These are phyloP conservation scores for Hondaea fermentalgiana DNA, from an alignment of 108 stramenopile genomes.

Conservation along the genomic window DNA sequence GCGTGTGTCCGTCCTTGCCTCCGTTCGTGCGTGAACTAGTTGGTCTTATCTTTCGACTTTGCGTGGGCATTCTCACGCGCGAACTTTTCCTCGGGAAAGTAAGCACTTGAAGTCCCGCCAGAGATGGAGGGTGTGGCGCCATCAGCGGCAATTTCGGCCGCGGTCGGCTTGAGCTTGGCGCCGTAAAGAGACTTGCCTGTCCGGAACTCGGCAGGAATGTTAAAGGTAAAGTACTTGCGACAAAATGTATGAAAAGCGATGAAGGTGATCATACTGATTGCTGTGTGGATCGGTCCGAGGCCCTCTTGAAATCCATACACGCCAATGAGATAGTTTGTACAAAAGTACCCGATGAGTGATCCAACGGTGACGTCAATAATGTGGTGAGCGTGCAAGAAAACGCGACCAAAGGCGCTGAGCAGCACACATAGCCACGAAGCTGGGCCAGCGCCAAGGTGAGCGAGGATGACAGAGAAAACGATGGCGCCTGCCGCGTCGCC, in stretches of 20 bases:
- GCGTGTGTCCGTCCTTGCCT: too few relatives aligned
- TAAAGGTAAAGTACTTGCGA: neutral
- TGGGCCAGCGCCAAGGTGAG: neutral
- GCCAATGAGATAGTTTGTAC: neutral
- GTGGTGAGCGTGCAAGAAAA: neutral
- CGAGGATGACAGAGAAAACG: neutral
- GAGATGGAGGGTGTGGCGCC: neutral
- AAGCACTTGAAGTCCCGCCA: neutral
- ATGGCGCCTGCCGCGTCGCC: neutral
- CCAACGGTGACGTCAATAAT: neutral
- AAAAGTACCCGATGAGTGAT: neutral
- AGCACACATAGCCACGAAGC: neutral
- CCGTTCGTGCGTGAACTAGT: too few relatives aligned
- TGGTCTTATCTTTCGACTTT: too few relatives aligned
- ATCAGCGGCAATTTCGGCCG: neutral
- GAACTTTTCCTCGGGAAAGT: neutral
- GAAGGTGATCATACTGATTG: neutral
- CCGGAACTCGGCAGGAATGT: neutral
- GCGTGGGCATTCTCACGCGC: too few relatives aligned
- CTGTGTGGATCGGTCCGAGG: neutral
- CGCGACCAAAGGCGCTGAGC: neutral
- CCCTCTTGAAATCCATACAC: neutral
- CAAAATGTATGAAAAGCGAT: neutral
- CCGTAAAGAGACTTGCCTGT: neutral
- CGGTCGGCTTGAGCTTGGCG: neutral